A percentile compares a stretch with the other conserved stretches of the same genome.
Evolutionary conservation across 805 yeast species (phyloP).

Genomic region (Lipomyces kockii): DNA sequence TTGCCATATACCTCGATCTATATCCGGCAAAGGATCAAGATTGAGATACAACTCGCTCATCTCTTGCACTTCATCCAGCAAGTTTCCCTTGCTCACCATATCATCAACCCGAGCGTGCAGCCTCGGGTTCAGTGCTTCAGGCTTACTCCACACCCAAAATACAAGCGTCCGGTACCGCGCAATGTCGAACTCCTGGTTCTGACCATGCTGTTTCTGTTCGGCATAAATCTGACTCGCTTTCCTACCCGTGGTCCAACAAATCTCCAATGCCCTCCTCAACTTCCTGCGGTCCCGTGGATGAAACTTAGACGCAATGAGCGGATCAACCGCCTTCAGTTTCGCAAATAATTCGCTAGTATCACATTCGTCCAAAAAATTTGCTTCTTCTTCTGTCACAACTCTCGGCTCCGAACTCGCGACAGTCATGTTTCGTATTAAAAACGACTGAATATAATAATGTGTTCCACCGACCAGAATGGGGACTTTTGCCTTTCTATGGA

Average conservation of each 20-base stretch:
- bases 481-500: slow-evolving; percentile 67
- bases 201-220: slow-evolving; percentile 53
- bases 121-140: slow-evolving; percentile 59
- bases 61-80: slow-evolving; percentile 66
- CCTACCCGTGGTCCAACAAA: slow-evolving; percentile 67
- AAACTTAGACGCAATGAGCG: slow-evolving; percentile 73
- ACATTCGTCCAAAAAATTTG: slow-evolving; percentile 23
- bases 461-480: slow-evolving; percentile 97
- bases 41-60: slow-evolving; percentile 52
- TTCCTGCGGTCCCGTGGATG: slow-evolving; percentile 91
- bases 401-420: slow-evolving; percentile 46
- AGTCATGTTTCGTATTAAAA: slow-evolving; percentile 72
- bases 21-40: slow-evolving; percentile 50
- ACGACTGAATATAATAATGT: slow-evolving; percentile 84
- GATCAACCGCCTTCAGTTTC: slow-evolving; percentile 62
- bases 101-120: slow-evolving; percentile 80
- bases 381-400: slow-evolving; percentile 18
- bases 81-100: slow-evolving; percentile 72
- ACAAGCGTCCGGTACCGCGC: slow-evolving; percentile 51
- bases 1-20: slow-evolving; percentile 86
- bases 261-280: slow-evolving; percentile 78
- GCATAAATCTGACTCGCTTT: slow-evolving; percentile 73
- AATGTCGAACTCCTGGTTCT: background rate
- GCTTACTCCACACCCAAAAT: slow-evolving; percentile 81
- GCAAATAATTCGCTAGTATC: slow-evolving; percentile 47